Percentiles rank a stretch among this genome's conserved stretches.
Evolutionary conservation across 2,329 filamentous ascomycete species (phyloP).

Genomic region (Colletotrichum sp.): DNA sequence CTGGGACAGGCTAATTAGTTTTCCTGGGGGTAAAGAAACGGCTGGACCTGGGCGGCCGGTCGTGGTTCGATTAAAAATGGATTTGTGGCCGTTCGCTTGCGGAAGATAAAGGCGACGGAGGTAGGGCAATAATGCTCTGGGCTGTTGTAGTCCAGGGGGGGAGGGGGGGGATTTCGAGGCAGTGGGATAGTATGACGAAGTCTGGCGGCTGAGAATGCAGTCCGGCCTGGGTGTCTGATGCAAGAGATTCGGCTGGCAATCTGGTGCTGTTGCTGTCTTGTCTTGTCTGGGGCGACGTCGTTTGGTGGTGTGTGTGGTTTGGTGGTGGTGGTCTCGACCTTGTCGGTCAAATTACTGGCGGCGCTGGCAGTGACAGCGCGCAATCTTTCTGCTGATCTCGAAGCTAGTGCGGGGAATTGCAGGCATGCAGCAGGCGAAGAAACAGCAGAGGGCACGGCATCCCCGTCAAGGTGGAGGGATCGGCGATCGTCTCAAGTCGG

Average conservation of each 20-base stretch:
- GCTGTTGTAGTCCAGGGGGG: not conserved
- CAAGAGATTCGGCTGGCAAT: not conserved
- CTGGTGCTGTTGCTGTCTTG: not conserved
- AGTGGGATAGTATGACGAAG: not conserved
- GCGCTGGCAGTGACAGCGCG: not conserved
- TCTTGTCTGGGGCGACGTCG: not conserved
- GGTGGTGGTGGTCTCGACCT: conserved; percentile 4
- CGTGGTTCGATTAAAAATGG: not conserved
- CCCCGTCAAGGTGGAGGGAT: conserved; percentile 5
- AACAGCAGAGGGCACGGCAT: conserved; percentile 1
- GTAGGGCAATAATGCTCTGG: not conserved
- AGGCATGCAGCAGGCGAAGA: conserved; percentile 11
- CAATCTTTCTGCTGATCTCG: conserved; percentile 13
- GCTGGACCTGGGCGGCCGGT: not conserved
- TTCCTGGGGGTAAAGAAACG: not conserved
- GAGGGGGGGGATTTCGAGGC: not conserved
- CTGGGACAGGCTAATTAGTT: not conserved
- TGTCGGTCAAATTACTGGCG: not conserved
- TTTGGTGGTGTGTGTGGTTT: not conserved
- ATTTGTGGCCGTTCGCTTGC: not conserved
- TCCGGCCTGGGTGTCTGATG: not conserved
- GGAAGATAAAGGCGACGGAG: not conserved
- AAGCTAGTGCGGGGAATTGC: conserved; percentile 20
- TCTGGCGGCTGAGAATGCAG: not conserved
- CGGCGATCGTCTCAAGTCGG: conserved; percentile 17